Conservation (phyloP, 106 monocot species). For the Allium cepa region DNA sequence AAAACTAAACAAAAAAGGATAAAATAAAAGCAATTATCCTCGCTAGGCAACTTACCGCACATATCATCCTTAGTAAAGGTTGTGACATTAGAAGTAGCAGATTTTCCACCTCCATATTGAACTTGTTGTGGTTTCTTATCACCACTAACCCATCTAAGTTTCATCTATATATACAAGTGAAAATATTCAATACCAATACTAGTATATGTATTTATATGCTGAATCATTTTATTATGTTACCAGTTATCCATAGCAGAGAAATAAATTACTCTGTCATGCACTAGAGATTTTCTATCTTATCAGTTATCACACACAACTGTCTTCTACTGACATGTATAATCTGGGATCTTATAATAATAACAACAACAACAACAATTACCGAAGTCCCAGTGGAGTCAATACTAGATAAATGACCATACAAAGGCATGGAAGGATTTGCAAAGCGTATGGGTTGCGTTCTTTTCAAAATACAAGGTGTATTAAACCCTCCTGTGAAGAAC, state of each 20-base stretch:
- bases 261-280: not conserved
- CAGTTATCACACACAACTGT: too few relatives aligned
- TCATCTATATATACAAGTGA: slow-evolving; percentile 30
- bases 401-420: slow-evolving; percentile 55
- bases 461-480: slow-evolving; percentile 41
- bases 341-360: too few relatives aligned
- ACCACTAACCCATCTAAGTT: slow-evolving; percentile 66
- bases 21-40: not conserved
- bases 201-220: too few relatives aligned
- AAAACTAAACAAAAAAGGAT: not conserved
- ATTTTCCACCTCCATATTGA: slow-evolving; percentile 33
- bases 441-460: slow-evolving; percentile 39
- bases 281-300: not conserved
- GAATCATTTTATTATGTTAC: too few relatives aligned
- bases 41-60: slow-evolving; percentile 43
- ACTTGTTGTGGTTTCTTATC: slow-evolving; percentile 41
- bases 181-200: not conserved
- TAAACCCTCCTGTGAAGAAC: slow-evolving; percentile 61
- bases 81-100: slow-evolving; percentile 27
- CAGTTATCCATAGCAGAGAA: not conserved
- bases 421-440: slow-evolving; percentile 41
- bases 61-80: slow-evolving; percentile 51
- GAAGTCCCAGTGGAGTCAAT: slow-evolving; percentile 57
- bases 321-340: too few relatives aligned
- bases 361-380: slow-evolving; percentile 15